Conservation (phyloP, 1,284 basidiomycete species). For the Cryptococcus sp. region DNA sequence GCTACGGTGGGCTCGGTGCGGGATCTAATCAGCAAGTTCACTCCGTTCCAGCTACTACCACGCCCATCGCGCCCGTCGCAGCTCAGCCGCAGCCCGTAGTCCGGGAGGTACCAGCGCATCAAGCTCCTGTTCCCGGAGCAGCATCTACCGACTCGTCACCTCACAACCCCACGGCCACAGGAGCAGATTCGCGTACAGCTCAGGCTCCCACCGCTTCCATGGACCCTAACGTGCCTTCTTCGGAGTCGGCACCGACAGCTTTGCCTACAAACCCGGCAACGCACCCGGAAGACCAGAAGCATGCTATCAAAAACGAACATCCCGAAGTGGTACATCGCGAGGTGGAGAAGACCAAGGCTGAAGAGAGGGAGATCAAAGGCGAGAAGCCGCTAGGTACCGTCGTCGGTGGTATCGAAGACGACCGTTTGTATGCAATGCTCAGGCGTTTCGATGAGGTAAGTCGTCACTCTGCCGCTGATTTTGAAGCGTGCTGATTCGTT, state of each 20-base stretch:
- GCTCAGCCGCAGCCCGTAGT: no score
- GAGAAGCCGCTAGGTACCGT: constrained; percentile 48
- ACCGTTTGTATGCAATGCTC: constrained; percentile 51
- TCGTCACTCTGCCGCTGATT: not conserved
- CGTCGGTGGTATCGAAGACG: constrained; percentile 54
- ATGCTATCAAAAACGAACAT: constrained; percentile 40
- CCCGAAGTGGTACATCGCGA: constrained; percentile 45
- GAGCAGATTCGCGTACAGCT: not conserved
- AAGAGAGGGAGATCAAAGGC: constrained; percentile 46
- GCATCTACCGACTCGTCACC: not conserved
- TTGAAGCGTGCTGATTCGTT: not conserved
- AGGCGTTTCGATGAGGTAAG: constrained; percentile 53
- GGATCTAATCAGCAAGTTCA: not conserved
- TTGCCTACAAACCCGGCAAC: constrained; percentile 48
- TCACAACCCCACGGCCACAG: not conserved
- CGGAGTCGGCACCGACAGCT: constrained; percentile 38
- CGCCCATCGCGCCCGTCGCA: no score
- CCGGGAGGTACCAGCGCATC: no score
- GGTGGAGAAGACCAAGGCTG: constrained; percentile 54
- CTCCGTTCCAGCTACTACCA: not conserved
- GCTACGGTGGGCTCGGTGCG: not conserved
- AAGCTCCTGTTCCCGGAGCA: not conserved
- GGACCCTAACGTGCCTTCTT: constrained; percentile 36
- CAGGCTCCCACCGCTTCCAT: constrained; percentile 34
- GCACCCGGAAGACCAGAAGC: constrained; percentile 46